Percentiles rank a stretch among this genome's conserved stretches.
phyloP scores from a whole-genome alignment of 2,329 filamentous ascomycete species.

The Fusarium torulosum region DNA sequence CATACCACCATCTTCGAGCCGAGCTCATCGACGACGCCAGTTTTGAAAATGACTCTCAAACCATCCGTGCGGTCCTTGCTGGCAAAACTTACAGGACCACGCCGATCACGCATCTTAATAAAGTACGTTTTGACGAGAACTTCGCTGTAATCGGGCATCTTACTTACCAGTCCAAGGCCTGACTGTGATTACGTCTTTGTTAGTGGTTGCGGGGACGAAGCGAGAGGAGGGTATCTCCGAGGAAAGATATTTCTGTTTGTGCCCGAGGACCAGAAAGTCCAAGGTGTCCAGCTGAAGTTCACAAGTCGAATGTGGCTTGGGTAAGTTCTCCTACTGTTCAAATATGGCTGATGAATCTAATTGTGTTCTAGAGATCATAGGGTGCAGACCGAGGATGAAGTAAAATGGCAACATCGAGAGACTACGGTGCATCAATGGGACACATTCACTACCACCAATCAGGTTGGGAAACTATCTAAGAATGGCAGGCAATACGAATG shows the following conservation, averaged over 20 bases:
- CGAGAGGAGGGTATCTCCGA: constrained; percentile 7
- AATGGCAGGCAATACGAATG: background rate
- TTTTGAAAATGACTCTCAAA: background rate
- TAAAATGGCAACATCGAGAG: constrained; percentile 7
- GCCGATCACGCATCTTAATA: background rate
- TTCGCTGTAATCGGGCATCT: fast-evolving
- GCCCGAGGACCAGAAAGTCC: background rate
- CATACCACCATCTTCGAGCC: background rate
- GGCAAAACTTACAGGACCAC: background rate
- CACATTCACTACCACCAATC: background rate
- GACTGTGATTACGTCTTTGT: constrained; percentile 9
- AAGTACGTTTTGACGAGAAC: fast-evolving
- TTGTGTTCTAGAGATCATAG: background rate
- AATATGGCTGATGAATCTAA: constrained; percentile 6
- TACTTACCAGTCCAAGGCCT: background rate
- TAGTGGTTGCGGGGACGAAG: background rate
- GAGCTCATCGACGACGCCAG: background rate
- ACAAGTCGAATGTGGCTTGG: constrained; percentile 23
- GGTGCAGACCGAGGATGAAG: background rate
- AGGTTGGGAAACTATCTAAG: fast-evolving
- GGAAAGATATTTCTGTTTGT: background rate
- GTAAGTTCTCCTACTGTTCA: background rate
- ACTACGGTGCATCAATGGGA: background rate
- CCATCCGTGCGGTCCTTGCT: background rate
- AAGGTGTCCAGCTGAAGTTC: background rate